phyloP scores from a whole-genome alignment of 208 protist genomes.

The Trypanosoma boissoni region DNA sequence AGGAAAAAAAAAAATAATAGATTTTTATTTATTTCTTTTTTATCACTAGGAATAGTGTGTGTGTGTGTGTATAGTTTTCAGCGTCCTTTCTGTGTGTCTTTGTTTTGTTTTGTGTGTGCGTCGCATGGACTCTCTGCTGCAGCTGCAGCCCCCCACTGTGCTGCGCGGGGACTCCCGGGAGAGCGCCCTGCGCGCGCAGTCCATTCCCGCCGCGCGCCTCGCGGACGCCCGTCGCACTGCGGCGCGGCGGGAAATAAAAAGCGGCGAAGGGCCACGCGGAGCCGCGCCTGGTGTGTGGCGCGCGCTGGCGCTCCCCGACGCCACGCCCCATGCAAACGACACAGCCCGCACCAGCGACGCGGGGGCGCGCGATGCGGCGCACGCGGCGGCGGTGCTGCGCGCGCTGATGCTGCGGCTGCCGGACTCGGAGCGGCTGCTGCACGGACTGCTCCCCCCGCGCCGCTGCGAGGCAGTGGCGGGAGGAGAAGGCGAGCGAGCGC shows the following conservation, averaged over 20 bases:
- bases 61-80: background rate
- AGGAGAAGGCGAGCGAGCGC: slow-evolving; percentile 6
- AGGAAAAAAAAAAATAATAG: background rate
- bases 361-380: background rate
- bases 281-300: too few relatives aligned
- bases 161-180: too few relatives aligned
- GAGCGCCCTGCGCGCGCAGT: background rate
- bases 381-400: slow-evolving; percentile 26
- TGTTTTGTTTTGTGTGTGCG: background rate
- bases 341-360: background rate
- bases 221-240: slow-evolving; percentile 5
- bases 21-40: background rate
- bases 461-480: slow-evolving; percentile 13
- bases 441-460: slow-evolving; percentile 53
- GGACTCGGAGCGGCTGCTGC: slow-evolving; percentile 44
- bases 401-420: slow-evolving; percentile 37
- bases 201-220: slow-evolving; percentile 14
- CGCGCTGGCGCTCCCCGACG: too few relatives aligned
- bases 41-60: background rate
- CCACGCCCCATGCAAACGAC: background rate
- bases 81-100: background rate
- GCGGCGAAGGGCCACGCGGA: too few relatives aligned
- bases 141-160: background rate
- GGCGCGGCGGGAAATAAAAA: background rate
- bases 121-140: background rate